Conservation (phyloP, 1,139 yeast species). For the Candida glucosophila region DNA sequence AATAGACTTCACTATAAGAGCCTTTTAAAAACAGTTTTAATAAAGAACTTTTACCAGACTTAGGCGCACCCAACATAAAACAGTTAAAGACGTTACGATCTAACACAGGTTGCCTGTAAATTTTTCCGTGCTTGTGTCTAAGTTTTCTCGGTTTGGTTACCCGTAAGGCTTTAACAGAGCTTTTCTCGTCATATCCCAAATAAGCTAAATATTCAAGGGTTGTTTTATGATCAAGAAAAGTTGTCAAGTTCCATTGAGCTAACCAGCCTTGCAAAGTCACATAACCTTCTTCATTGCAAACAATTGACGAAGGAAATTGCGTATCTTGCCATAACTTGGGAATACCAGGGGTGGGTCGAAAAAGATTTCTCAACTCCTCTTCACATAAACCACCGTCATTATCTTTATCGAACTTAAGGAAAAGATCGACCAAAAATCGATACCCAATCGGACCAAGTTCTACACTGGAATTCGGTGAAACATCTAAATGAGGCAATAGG, state of each 20-base stretch:
- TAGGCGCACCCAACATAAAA: constrained; percentile 75
- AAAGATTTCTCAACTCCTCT: constrained; percentile 55
- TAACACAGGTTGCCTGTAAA: constrained; percentile 58
- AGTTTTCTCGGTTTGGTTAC: constrained; percentile 73
- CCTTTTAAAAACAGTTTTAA: constrained; percentile 76
- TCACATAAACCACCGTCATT: constrained; percentile 92
- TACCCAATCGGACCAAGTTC: constrained; percentile 94
- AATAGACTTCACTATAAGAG: constrained; percentile 59
- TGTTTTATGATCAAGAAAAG: constrained; percentile 73
- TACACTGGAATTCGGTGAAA: constrained; percentile 70
- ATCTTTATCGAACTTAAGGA: constrained; percentile 80
- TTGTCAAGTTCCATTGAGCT: constrained; percentile 97
- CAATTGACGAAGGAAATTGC: constrained; percentile 80
- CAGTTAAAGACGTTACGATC: constrained; percentile 92
- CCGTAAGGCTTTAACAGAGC: constrained; percentile 54
- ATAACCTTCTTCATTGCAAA: constrained; percentile 79
- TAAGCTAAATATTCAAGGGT: constrained; percentile 85
- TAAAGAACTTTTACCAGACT: constrained; percentile 79
- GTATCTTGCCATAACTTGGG: constrained; percentile 82
- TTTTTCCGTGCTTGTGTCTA: constrained; percentile 54
- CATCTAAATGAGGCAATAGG: constrained; percentile 70
- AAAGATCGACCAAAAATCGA: constrained; percentile 81
- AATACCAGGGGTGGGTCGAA: constrained; percentile 86
- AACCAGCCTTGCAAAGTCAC: constrained; percentile 96
- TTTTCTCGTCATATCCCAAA: constrained; percentile 68